Percentiles rank a stretch among this genome's conserved stretches.
Evolutionary conservation across 768 basidiomycete genomes (phyloP).

Genomic region (Coprinopsis sp.): DNA sequence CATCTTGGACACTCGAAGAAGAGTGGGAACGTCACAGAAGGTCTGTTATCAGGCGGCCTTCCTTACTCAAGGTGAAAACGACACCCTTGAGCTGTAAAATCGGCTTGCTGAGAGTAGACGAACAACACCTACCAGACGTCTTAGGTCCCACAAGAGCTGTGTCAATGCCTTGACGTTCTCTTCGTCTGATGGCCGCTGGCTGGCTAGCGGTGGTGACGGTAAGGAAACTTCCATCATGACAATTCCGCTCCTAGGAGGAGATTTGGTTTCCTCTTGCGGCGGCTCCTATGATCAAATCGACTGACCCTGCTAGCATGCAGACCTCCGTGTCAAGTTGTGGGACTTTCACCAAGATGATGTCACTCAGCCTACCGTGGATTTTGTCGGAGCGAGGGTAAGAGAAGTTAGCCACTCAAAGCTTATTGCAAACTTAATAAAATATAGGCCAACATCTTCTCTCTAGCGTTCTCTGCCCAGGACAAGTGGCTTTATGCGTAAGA

Average conservation of each 20-base stretch:
- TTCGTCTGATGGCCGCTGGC: constrained; percentile 52
- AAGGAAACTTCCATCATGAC: constrained; percentile 16
- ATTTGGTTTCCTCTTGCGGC: too few relatives aligned
- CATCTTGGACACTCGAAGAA: background rate
- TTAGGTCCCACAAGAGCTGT: constrained; percentile 53
- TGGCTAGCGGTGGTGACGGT: constrained; percentile 73
- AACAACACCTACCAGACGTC: constrained; percentile 21
- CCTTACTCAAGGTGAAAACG: constrained; percentile 34
- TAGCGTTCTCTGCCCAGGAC: constrained; percentile 67
- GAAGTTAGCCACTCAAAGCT: background rate
- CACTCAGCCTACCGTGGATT: constrained; percentile 3
- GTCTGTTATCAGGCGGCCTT: constrained; percentile 21
- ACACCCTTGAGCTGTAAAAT: too few relatives aligned
- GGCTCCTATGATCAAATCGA: too few relatives aligned
- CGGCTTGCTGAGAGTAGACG: constrained; percentile 1
- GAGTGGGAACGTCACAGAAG: background rate
- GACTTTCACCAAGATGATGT: constrained; percentile 62
- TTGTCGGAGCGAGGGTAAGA: background rate
- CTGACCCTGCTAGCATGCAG: constrained; percentile 25
- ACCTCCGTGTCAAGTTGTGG: constrained; percentile 56
- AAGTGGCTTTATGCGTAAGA: constrained; percentile 62
- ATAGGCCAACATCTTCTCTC: constrained; percentile 68
- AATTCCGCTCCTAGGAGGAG: too few relatives aligned
- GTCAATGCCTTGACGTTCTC: constrained; percentile 63
- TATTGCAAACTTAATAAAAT: background rate